These are phyloP conservation scores for Aspergillus viridinutans DNA, from an alignment of 2,329 filamentous ascomycete species.

Conservation along the genomic window DNA sequence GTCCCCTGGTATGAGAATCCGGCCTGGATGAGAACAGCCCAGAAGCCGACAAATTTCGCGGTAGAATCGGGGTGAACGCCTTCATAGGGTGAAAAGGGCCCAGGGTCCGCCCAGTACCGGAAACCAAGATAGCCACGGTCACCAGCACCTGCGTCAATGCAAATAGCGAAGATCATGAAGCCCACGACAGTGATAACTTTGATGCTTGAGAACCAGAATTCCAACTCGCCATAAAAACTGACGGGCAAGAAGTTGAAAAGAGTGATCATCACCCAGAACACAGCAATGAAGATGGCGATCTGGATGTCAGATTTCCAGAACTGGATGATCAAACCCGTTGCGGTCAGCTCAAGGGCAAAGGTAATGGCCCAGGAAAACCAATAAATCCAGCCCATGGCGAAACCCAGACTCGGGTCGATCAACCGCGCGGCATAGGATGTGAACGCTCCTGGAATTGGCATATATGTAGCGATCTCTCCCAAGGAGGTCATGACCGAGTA, in stretches of 20 bases:
- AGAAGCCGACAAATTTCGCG: conserved; percentile 63
- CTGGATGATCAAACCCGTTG: conserved; percentile 69
- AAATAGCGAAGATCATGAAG: conserved; percentile 73
- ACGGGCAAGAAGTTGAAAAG: conserved; percentile 68
- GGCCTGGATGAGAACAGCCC: conserved; percentile 45
- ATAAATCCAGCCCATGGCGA: conserved; percentile 79
- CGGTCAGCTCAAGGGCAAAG: conserved; percentile 68
- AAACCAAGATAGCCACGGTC: conserved; percentile 68
- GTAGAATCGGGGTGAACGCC: conserved; percentile 17
- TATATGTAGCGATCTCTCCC: conserved; percentile 69
- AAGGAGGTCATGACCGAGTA: conserved; percentile 68
- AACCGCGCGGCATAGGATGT: conserved; percentile 73
- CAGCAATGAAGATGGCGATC: conserved; percentile 67
- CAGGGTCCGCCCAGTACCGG: conserved; percentile 64
- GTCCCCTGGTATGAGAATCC: conserved; percentile 53
- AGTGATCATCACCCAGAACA: conserved; percentile 70
- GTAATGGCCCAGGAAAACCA: conserved; percentile 75
- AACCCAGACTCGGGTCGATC: conserved; percentile 67
- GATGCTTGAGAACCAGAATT: conserved; percentile 73
- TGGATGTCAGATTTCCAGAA: conserved; percentile 63
- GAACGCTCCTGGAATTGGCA: conserved; percentile 73
- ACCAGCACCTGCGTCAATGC: conserved; percentile 68
- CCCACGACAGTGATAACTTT: conserved; percentile 72
- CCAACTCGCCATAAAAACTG: conserved; percentile 68
- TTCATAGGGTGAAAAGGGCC: conserved; percentile 59